Base-by-base conservation (phyloP, 2,329 filamentous ascomycete species). In the Cercospora beticola region DNA sequence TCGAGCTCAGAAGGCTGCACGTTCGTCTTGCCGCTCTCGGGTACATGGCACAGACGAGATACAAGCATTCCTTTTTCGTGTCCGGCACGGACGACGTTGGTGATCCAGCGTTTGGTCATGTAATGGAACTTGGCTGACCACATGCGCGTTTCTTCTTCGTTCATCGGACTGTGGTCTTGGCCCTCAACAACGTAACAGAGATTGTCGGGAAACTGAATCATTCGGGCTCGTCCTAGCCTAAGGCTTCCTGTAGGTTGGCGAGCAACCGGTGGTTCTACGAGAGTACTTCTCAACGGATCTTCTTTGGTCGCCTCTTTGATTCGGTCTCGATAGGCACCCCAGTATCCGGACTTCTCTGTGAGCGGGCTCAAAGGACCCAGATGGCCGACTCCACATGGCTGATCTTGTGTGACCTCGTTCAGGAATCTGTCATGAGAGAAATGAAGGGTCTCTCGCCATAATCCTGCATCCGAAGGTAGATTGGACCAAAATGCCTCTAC, bases 91-190 rank as follows among this genome's bases (percentile, higher is more conserved):
- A 59, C 54, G 36, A 30, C 63, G 33, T 46, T 60, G 43, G 26
- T 65, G 63, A 28, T 59, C 58, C 63, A 65, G 36, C 18, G 52
- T 28, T 65, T 65, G n/a, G 63, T 65, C 5, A 65, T 10, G 16
- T 60, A n/a, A n/a, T 65, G 33, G n/a, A 65, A 59, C 12, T 65
- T 59, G 33, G 57, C 63, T 28, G 30, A 33, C 63, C 63, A 65
- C 33, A 58, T 49, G 9, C 43, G 26, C 2, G 58, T 36, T 10
- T 65, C 63, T 5, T 49, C 43, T 30, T 23, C 63, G 0, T 59
- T 33, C 63, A 65, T 60, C 16, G 33, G 28, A 26, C 33, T 49
- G 36, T 59, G 49, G 23, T 54, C 49, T 54, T 54, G 49, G 12
- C 49, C 49, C 14, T 54, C 49, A 2, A 54, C 7, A 16, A 54